phyloP scores from a whole-genome alignment of 2,329 filamentous ascomycete species.

The Sporothrix pallida region DNA sequence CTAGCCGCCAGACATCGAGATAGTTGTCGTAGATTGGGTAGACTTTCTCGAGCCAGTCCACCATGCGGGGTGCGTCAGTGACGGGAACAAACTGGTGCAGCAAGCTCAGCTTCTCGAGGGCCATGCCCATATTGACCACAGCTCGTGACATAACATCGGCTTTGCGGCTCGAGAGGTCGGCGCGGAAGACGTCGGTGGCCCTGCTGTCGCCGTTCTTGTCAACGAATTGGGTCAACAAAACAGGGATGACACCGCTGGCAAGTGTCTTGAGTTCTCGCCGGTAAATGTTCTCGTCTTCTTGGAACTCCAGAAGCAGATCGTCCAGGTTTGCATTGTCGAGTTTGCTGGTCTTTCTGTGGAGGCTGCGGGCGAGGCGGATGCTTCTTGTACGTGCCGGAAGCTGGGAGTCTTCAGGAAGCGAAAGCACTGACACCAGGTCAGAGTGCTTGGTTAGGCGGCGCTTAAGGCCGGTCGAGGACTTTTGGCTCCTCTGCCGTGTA shows the following conservation, averaged over 20 bases:
- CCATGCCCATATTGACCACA: conserved; percentile 92
- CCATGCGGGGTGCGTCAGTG: conserved; percentile 71
- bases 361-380: conserved; percentile 76
- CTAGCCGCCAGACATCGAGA: conserved; percentile 84
- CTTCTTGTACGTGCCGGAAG: conserved; percentile 68
- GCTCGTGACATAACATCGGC: conserved; percentile 74
- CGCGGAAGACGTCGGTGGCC: conserved; percentile 70
- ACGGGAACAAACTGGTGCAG: conserved; percentile 81
- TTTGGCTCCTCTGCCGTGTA: conserved; percentile 56
- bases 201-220: conserved; percentile 66
- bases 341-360: conserved; percentile 73
- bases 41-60: conserved; percentile 81
- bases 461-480: conserved; percentile 60
- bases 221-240: conserved; percentile 83
- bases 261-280: conserved; percentile 89
- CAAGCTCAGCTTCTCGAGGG: conserved; percentile 80
- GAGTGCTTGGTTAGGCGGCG: conserved; percentile 87
- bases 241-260: conserved; percentile 93
- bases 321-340: conserved; percentile 71
- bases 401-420: conserved; percentile 61
- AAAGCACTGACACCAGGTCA: conserved; percentile 87
- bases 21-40: conserved; percentile 84
- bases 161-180: conserved; percentile 57
- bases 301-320: conserved; percentile 80
- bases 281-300: conserved; percentile 84